These are phyloP conservation scores for Candida berthetii DNA, from an alignment of 805 yeast genomes.

Conservation along the genomic window DNA sequence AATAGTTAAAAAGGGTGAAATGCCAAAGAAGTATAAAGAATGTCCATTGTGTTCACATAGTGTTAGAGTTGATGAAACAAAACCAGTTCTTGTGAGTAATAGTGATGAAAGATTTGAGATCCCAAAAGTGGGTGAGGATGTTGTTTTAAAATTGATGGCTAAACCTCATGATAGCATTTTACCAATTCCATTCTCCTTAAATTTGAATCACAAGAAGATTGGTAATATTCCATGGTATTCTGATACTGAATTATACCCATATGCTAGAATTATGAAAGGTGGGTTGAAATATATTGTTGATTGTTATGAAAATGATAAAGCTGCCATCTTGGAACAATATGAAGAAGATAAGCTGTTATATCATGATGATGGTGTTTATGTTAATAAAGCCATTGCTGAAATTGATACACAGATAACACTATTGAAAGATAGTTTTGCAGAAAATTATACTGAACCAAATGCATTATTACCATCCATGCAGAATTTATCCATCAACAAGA, in stretches of 20 bases:
- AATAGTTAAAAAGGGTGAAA: slow-evolving; percentile 26
- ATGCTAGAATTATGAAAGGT: slow-evolving; percentile 67
- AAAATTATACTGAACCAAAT: slow-evolving; percentile 13
- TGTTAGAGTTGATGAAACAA: slow-evolving; percentile 46
- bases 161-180: slow-evolving; percentile 35
- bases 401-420: slow-evolving; percentile 41
- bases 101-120: slow-evolving; percentile 49
- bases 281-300: slow-evolving; percentile 44
- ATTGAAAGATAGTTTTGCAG: slow-evolving; percentile 27
- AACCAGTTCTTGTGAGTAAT: slow-evolving; percentile 53
- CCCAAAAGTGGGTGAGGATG: slow-evolving; percentile 52
- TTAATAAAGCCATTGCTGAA: slow-evolving; percentile 45
- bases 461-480: slow-evolving; percentile 8
- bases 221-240: slow-evolving; percentile 53
- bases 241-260: slow-evolving; percentile 35
- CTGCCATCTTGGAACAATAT: slow-evolving; percentile 40
- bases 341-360: slow-evolving; percentile 55
- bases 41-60: slow-evolving; percentile 78
- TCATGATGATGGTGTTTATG: slow-evolving; percentile 52
- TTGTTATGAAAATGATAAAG: slow-evolving; percentile 56
- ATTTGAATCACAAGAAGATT: slow-evolving; percentile 26
- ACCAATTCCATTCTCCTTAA: slow-evolving; percentile 44
- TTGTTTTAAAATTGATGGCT: slow-evolving; percentile 61
- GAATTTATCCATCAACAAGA: slow-evolving; percentile 8
- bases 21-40: slow-evolving; percentile 47